Evolutionary conservation across 2,329 filamentous ascomycete species (phyloP), one percentile per base, ranked within the genome.

Genomic region (Biscogniauxia mediterranea): DNA sequence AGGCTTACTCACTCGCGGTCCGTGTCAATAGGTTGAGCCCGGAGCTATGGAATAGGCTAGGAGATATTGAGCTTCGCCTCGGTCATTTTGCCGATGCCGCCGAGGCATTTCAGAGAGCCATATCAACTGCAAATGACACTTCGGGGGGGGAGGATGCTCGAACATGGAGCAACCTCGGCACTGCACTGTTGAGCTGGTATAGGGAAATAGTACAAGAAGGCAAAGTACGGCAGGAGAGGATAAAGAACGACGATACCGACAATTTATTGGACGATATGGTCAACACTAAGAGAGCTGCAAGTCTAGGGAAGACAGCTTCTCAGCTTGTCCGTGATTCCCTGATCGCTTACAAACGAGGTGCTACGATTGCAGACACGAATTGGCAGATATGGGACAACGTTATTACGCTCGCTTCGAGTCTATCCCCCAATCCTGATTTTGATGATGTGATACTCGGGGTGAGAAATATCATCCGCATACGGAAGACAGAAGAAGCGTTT

Each of bases 361-460:
- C 93, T 0, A 84, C 85, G 4, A 85, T 97, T 23, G 92, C 96
- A 56, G 85, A 92, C 75, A 89, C 93, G 69, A 94, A 94, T 77
- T 91, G 90, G 84, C 88, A 92, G 68, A 97, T 99, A 74, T 98
- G 94, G 94, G 92, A 96, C 73, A 99, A 99, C 70, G 89, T 98
- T 17, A 85, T 99, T 60, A 95, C 93, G 0, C 88, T 98, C 21
- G 90, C 91, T 0, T 86, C 91, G 0, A 90, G 92, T 1, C 84
- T 95, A 26, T 83, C 82, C 0, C 93, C 94, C 0, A 58, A 50
- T 1, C 89, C 91, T 0, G 86, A 89, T 0, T 88, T 92, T 71
- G 75, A 81, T 0, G 92, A 97, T 64, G 85, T 97, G 56, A 79
- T 97, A 32, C 81, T 89, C 4, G 92, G 92, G 0, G 83, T 95